These are phyloP conservation scores for Didymella segeticola DNA, from an alignment of 2,329 filamentous ascomycete species.

Conservation along the genomic window DNA sequence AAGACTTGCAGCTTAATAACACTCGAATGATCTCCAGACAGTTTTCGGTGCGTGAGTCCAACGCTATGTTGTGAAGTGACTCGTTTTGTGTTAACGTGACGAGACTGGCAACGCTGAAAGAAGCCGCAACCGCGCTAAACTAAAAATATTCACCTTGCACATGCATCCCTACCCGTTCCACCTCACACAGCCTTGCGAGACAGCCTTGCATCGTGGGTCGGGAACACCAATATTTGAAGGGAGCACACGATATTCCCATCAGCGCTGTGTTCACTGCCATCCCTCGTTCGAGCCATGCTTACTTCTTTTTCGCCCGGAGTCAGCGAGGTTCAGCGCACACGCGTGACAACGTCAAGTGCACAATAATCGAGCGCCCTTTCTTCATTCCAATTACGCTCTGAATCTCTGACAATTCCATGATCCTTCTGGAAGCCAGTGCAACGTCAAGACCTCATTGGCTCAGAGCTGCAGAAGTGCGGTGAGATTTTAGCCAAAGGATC, in stretches of 20 bases:
- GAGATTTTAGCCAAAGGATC: conserved; percentile 30
- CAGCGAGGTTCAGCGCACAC: conserved; percentile 4
- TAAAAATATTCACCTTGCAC: not conserved
- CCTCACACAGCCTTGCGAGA: conserved; percentile 1
- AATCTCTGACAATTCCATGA: not conserved
- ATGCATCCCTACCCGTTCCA: not conserved
- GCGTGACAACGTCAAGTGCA: not conserved
- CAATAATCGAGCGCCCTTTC: not conserved
- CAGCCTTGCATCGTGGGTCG: not conserved
- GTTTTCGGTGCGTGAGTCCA: not conserved
- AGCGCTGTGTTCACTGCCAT: not conserved
- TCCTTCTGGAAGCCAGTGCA: conserved; percentile 9
- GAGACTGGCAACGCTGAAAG: not conserved
- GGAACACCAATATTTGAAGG: not conserved
- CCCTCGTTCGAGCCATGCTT: not conserved
- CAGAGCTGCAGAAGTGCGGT: conserved; percentile 29
- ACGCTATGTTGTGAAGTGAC: not conserved
- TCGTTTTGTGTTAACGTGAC: not conserved
- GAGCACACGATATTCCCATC: not conserved
- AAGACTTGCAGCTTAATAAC: not conserved
- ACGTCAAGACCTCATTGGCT: conserved; percentile 16
- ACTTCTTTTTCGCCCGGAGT: not conserved
- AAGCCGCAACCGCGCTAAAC: not conserved
- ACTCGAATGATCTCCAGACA: not conserved
- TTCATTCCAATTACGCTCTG: conserved; percentile 1